Base-by-base conservation (phyloP, 805 yeast species). In the Candida maris region DNA sequence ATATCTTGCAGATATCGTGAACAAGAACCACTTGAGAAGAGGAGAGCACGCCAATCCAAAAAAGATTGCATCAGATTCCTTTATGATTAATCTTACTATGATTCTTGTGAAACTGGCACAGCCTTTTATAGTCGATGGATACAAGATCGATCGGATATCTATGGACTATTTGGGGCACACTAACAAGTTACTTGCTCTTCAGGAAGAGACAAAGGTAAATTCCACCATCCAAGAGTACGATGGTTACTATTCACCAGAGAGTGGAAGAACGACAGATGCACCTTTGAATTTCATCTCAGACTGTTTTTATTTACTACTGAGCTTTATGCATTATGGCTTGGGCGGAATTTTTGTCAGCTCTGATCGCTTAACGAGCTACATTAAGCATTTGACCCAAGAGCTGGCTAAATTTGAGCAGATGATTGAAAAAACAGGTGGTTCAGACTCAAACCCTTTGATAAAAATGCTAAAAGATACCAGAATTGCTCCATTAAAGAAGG, bases 261-360 rank as follows among this genome's bases (percentile, higher is more conserved):
- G 62, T 27, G 56, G 65, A 9, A 34, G 32, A 25, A 24, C 38
- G 9, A 54, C 59, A n/a, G 55, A 59, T 42, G 57, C 71, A 19
- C 45, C 54, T 25, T 32, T 59, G 24, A 91, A 93, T 52, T 93
- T 93, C 57, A 86, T 93, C n/a, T 79, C 96, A 6, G 93, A 91
- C 47, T 82, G 95, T 51, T 93, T 88, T 59, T 93, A 72, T 52
- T 57, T 93, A 38, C 77, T 89, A 5, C 67, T 83, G 34, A 79
- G 95, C 0, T 88, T 82, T 56, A 61, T 86, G 32, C 89, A 91
- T 48, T 93, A 84, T 62, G 98, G 97, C 28, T 65, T 86, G 27
- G 95, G 95, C 17, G 97, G 97, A 33, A 62, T 83, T 0, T 61
- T 73, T 39, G 70, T 77, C 30, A 68, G 67, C 30, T 75, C 77